A percentile compares a stretch with the other conserved stretches of the same genome.
Conservation (phyloP, 2,329 filamentous ascomycete genomes). For the Rutstroemia sp. region DNA sequence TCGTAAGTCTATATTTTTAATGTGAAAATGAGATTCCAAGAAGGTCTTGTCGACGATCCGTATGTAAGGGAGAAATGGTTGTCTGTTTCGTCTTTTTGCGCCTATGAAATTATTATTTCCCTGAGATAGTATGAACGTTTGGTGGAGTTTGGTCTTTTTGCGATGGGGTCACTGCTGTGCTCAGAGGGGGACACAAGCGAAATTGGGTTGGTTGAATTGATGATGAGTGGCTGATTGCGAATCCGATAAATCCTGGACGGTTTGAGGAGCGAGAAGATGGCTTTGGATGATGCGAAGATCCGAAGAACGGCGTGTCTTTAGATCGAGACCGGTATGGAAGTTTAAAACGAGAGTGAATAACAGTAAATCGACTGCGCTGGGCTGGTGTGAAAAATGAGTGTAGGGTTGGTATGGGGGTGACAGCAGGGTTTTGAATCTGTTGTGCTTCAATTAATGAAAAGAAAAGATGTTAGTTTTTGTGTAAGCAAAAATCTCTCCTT, state of each 20-base stretch:
- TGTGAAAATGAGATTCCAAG: no score
- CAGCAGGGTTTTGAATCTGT: background rate
- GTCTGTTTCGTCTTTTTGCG: no score
- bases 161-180: background rate
- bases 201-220: background rate
- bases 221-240: background rate
- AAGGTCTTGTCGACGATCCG: no score
- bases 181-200: background rate
- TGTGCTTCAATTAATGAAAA: background rate
- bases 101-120: no score
- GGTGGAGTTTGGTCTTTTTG: background rate
- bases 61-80: no score
- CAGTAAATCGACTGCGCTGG: background rate
- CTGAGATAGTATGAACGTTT: no score
- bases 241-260: background rate
- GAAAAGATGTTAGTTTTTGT: constrained; percentile 1
- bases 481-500: background rate
- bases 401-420: background rate
- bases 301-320: no score
- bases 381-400: constrained; percentile 1
- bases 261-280: background rate
- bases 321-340: no score
- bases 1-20: background rate
- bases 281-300: background rate
- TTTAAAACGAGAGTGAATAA: background rate